Conservation (phyloP, 106 monocot genomes). For the Vanilla planifolia region DNA sequence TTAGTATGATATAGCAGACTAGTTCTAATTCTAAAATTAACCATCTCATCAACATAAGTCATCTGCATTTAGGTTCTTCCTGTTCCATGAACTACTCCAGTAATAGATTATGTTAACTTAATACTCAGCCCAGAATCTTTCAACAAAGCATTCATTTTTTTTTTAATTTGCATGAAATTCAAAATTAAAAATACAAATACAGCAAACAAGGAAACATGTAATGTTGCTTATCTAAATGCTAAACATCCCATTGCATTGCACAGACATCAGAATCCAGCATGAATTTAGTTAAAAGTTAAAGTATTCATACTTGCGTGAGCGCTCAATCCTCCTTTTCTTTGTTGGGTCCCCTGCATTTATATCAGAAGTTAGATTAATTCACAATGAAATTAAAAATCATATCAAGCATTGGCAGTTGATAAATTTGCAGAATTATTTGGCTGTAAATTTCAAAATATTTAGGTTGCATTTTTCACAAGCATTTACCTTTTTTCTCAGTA, state of each 20-base stretch:
- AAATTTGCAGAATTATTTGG: neutral
- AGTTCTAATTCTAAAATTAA: neutral
- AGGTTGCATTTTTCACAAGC: too few species aligned
- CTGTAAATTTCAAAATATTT: neutral
- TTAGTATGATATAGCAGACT: neutral
- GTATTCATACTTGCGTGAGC: conserved; percentile 59
- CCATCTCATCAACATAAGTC: too few species aligned
- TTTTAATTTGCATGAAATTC: neutral
- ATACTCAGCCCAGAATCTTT: too few species aligned
- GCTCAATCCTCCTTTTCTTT: conserved; percentile 66
- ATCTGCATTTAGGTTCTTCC: too few species aligned
- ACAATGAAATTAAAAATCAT: neutral
- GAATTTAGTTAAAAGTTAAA: conserved; percentile 6
- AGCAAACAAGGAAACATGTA: neutral
- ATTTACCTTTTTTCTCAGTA: neutral
- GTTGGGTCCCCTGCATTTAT: conserved; percentile 42
- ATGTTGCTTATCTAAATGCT: neutral
- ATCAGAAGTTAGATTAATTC: neutral
- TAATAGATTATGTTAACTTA: too few species aligned
- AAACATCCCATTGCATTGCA: neutral
- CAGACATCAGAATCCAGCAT: neutral
- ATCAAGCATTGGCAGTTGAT: neutral
- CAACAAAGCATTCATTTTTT: neutral
- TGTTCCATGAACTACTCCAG: too few species aligned
- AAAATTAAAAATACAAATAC: neutral